A percentile compares a stretch with the other conserved stretches of the same genome.
These are phyloP conservation scores for Daedaleopsis nitida DNA, from an alignment of 768 basidiomycete genomes.

Conservation along the genomic window DNA sequence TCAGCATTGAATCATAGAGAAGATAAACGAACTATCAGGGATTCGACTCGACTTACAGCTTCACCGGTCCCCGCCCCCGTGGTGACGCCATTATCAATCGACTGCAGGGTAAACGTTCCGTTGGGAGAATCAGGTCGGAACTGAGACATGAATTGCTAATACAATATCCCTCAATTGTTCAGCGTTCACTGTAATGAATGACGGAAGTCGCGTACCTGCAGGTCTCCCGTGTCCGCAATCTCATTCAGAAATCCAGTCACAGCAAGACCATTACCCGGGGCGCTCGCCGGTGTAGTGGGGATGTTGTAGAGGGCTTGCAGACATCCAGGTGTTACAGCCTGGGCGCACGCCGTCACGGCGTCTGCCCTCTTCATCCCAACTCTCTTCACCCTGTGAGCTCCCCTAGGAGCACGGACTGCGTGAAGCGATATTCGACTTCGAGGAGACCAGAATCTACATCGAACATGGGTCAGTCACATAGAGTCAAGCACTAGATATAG, in stretches of 20 bases:
- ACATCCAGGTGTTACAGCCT: conserved; percentile 23
- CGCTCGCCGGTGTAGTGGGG: conserved; percentile 25
- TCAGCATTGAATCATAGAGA: too few species aligned
- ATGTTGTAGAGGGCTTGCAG: conserved; percentile 16
- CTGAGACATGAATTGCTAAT: background rate
- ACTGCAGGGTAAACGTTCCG: too few species aligned
- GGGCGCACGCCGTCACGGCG: conserved; percentile 21
- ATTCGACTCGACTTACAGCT: too few species aligned
- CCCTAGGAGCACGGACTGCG: conserved; percentile 11
- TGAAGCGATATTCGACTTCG: conserved; percentile 17
- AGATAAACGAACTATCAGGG: too few species aligned
- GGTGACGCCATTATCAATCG: too few species aligned
- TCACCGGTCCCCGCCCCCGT: background rate
- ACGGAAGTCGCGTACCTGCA: conserved; percentile 28
- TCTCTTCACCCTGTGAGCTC: background rate
- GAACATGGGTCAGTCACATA: too few species aligned
- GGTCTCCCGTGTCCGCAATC: conserved; percentile 32
- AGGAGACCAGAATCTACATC: too few species aligned
- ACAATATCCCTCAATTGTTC: too few species aligned
- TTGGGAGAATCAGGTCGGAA: too few species aligned
- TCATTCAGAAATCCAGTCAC: conserved; percentile 35
- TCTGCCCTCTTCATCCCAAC: background rate
- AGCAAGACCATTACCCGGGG: conserved; percentile 28
- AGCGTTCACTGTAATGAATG: too few species aligned
- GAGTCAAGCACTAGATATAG: too few species aligned